Evolutionary conservation across 73 alveolate species (phyloP).

Genomic region (Tetrahymena elliotti): DNA sequence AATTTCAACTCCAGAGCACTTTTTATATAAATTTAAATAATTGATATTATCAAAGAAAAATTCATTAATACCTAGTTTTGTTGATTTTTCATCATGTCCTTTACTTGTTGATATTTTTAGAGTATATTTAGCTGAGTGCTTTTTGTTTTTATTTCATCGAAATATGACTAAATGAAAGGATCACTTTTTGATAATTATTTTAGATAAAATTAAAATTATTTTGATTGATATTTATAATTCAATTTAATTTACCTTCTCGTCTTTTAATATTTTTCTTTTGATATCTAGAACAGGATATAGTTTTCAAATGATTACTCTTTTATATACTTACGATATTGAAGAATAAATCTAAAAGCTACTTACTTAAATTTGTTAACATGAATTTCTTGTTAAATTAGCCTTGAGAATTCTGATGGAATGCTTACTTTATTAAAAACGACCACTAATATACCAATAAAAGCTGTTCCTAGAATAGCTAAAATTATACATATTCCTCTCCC

Average conservation of each 20-base stretch:
- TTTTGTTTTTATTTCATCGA: neutral
- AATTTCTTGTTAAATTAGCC: neutral
- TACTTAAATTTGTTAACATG: neutral
- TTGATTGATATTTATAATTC: too few species aligned
- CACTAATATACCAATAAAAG: neutral
- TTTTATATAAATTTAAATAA: neutral
- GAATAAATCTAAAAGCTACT: neutral
- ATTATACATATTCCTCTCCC: neutral
- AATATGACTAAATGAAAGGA: neutral
- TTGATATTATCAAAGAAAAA: too few species aligned
- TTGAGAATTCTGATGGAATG: neutral
- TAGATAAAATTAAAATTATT: neutral
- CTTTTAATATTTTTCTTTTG: neutral
- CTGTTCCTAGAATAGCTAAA: neutral
- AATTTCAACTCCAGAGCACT: neutral
- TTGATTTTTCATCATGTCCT: neutral
- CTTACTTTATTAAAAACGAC: neutral
- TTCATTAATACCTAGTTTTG: neutral
- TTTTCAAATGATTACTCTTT: neutral
- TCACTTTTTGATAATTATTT: neutral
- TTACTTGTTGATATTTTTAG: neutral
- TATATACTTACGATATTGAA: neutral
- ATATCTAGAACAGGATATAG: neutral
- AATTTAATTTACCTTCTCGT: neutral
- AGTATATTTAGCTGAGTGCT: neutral